These are phyloP conservation scores for Zizania latifolia DNA, from an alignment of 176 grass and related monocot species.

Conservation along the genomic window DNA sequence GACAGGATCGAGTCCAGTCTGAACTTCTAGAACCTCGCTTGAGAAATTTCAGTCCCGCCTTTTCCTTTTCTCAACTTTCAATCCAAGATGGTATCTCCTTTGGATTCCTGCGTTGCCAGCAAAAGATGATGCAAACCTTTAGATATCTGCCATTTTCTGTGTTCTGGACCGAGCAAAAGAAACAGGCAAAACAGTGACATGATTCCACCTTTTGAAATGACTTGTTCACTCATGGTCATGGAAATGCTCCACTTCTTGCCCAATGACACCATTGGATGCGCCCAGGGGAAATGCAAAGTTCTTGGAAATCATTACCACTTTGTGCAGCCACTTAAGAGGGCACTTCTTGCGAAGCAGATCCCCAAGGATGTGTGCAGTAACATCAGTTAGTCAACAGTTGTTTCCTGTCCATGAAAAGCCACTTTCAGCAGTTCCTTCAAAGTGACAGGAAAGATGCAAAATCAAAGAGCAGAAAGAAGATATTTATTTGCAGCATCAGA, in stretches of 20 bases:
- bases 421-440: conserved; percentile 23
- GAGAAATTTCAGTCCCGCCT: not conserved
- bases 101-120: conserved; percentile 7
- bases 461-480: not conserved
- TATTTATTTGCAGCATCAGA: conserved; percentile 13
- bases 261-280: conserved; percentile 26
- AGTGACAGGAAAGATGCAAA: not conserved
- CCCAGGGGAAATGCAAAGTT: conserved; percentile 32
- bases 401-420: conserved; percentile 25
- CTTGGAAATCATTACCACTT: conserved; percentile 35
- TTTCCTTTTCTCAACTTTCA: conserved; percentile 14
- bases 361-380: not conserved
- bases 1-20: not conserved
- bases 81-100: not conserved
- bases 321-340: conserved; percentile 24
- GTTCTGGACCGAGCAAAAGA: not conserved
- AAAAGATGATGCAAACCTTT: conserved; percentile 29
- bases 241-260: conserved; percentile 33
- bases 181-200: conserved; percentile 32
- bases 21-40: conserved; percentile 16
- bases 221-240: not conserved
- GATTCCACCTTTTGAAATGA: conserved; percentile 35
- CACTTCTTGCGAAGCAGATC: conserved; percentile 32
- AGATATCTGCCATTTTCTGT: not conserved
- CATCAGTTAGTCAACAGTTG: conserved; percentile 32